These are phyloP conservation scores for Candida ponderosae DNA, from an alignment of 805 yeast genomes.

Conservation along the genomic window DNA sequence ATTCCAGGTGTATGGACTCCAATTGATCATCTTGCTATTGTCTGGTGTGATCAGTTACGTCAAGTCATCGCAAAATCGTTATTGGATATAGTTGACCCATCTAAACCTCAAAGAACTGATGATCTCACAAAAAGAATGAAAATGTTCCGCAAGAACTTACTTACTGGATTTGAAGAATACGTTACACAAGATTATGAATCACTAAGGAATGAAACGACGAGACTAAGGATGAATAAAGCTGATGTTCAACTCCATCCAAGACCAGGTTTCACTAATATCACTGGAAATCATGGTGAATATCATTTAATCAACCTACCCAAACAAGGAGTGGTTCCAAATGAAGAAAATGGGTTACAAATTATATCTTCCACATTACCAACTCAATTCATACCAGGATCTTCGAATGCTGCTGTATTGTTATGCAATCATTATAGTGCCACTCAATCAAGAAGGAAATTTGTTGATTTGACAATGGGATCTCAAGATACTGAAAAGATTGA, in stretches of 20 bases:
- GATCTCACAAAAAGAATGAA: constrained; percentile 50
- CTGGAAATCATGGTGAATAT: constrained; percentile 1
- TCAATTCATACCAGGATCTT: constrained; percentile 1
- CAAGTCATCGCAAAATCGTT: constrained; percentile 50
- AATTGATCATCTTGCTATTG: constrained; percentile 88
- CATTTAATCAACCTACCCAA: background rate
- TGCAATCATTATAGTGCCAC: constrained; percentile 3
- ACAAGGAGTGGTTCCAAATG: too few species aligned
- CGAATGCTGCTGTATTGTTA: constrained; percentile 16
- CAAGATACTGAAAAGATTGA: constrained; percentile 10
- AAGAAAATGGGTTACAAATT: too few species aligned
- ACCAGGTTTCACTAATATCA: background rate
- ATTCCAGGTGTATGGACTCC: constrained; percentile 92
- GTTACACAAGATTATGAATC: constrained; percentile 20
- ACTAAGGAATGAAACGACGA: constrained; percentile 3
- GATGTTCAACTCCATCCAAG: background rate
- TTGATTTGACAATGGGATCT: constrained; percentile 1
- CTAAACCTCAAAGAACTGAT: constrained; percentile 39
- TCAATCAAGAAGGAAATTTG: constrained; percentile 4
- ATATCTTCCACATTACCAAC: too few species aligned
- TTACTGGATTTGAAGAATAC: constrained; percentile 51
- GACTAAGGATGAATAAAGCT: constrained; percentile 13
- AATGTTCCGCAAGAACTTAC: constrained; percentile 34
- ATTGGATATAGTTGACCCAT: constrained; percentile 49
- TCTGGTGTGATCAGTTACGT: constrained; percentile 91